Evolutionary conservation across 805 yeast species (phyloP).

Genomic region (Vanderwaltozyma verrucispora): DNA sequence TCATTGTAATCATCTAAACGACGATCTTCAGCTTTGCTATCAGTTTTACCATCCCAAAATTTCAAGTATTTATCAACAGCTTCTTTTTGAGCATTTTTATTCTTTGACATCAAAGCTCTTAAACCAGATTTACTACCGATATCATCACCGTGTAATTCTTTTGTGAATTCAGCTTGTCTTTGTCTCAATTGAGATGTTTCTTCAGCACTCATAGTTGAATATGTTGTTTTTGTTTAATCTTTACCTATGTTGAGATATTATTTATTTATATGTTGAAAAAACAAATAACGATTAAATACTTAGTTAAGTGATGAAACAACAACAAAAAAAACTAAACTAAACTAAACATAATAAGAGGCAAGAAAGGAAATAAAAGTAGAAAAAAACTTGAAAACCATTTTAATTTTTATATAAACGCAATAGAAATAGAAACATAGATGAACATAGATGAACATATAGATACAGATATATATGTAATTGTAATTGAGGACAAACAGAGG

Average conservation of each 20-base stretch:
- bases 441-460: too few relatives aligned
- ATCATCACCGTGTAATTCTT: conserved; percentile 75
- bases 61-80: conserved; percentile 88
- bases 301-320: too few relatives aligned
- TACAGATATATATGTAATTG: too few relatives aligned
- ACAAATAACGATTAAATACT: too few relatives aligned
- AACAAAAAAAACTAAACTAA: conserved; percentile 1
- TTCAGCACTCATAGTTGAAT: conserved; percentile 2
- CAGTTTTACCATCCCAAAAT: conserved; percentile 93
- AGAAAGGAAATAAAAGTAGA: too few relatives aligned
- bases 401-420: too few relatives aligned
- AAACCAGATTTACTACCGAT: conserved; percentile 59
- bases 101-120: conserved; percentile 65
- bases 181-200: conserved; percentile 20
- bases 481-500: too few relatives aligned
- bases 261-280: too few relatives aligned
- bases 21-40: conserved; percentile 55
- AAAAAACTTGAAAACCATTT: too few relatives aligned
- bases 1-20: conserved; percentile 81
- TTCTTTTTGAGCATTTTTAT: conserved; percentile 66
- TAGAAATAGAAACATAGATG: too few relatives aligned
- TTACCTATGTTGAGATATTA: too few relatives aligned
- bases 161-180: conserved; percentile 54
- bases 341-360: too few relatives aligned
- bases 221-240: background rate